Base-by-base conservation (phyloP, 306 rosid species). In the Quercus robur region DNA sequence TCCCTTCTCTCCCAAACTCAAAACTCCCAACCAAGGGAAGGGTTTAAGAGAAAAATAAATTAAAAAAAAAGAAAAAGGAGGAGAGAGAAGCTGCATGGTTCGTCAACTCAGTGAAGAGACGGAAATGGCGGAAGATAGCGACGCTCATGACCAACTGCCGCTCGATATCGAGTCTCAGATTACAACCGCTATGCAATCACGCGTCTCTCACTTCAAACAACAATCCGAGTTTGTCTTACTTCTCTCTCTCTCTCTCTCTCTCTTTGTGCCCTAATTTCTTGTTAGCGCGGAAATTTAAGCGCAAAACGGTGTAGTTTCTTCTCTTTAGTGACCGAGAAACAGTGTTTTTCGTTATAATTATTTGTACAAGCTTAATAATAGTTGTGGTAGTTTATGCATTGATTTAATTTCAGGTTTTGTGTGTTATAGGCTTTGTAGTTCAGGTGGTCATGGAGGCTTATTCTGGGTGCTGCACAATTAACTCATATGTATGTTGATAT, bases 121-220 rank as follows among this genome's bases (percentile, higher is more conserved):
- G 52, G 58, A 54, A 80, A 85, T 93, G 97, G 91, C 89, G 82
- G 97, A 88, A 67, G 89, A 83, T 26, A 77, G 70, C 80, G 84
- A 87, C 84, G 70, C 57, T 56, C 61, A 62, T 1, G 56, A 44
- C 30, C 75, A 68, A 4, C 74, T 80, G 58, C 57, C 63, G 12
- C 80, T 23, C 8, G 89, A 75, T 44, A 63, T 91, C 6, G 90
- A 91, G 86, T 85, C 91, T 4, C 87, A 85, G 82, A 87, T 93
- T 84, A 66, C 85, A 38, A 73, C 38, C 19, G 92, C 94, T 35
- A 90, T 93, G 91, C 84, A 56, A 70, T 81, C 88, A 19, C 94
- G 93, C 81, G 77, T 90, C 82, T n/a, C 89, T 64, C 83, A 91
- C 88, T 91, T 91, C 89, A 93, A 91, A 75, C 87, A 91, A 62